Evolutionary conservation across 1,284 basidiomycete species (phyloP).

Genomic region (Bjerkandera adusta): DNA sequence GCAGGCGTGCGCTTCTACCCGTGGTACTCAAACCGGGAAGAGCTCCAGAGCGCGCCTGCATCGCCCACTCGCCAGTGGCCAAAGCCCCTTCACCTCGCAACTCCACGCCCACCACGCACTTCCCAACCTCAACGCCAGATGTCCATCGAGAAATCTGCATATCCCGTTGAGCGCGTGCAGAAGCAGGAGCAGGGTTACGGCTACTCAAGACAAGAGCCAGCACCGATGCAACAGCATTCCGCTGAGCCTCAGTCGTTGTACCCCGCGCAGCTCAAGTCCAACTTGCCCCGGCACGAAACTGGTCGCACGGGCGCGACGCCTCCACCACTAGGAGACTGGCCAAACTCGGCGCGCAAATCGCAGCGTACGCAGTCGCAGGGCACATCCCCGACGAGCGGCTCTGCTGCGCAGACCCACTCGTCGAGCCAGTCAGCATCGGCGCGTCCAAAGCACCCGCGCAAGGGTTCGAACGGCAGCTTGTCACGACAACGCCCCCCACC

Average conservation of each 20-base stretch:
- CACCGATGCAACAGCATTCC: neutral
- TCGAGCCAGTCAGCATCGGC: no score
- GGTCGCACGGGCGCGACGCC: neutral
- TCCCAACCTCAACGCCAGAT: neutral
- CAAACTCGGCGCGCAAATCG: no score
- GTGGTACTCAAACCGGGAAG: constrained; percentile 25
- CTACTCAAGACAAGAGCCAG: no score
- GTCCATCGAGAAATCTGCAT: neutral
- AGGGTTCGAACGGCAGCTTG: constrained; percentile 14
- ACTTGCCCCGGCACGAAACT: constrained; percentile 5
- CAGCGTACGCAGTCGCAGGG: no score
- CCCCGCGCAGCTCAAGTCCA: constrained; percentile 11
- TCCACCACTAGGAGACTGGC: constrained; percentile 4
- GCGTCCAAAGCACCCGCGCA: constrained; percentile 10
- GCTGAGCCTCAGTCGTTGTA: constrained; percentile 9
- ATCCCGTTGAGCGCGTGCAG: no score
- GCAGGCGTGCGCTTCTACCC: constrained; percentile 48
- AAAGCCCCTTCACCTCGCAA: constrained; percentile 18
- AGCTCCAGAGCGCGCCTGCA: constrained; percentile 23
- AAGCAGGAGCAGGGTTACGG: no score
- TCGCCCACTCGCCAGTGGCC: constrained; percentile 23
- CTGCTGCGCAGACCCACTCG: no score
- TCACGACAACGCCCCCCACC: constrained; percentile 14
- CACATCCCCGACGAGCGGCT: no score
- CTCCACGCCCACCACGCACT: constrained; percentile 16